Evolutionary conservation across 225 moss, liverwort and hornwort species (phyloP), one percentile per base, ranked within the genome.

Genomic region (Lunularia cruciata): DNA sequence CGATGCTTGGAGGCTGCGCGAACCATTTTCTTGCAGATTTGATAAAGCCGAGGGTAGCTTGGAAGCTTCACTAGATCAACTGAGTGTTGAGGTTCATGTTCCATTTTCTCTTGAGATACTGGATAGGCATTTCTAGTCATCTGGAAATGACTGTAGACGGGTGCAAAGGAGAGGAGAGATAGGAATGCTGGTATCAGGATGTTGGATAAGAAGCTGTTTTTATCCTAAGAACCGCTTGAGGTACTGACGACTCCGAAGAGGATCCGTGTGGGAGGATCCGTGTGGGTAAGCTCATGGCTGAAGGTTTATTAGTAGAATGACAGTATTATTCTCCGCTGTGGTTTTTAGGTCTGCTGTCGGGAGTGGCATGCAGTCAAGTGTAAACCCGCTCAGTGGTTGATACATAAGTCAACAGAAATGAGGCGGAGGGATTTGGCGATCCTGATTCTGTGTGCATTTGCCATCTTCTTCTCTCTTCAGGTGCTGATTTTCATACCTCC

Each of bases 391-490:
- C 39, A 42, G 55, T 28, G 55, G 69, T 12, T 43, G 55, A 25
- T 69, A 47, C 42, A 32, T 31, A 48, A 65, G 57, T 42, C 46
- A 53, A 46, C 65, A 72, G 68, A 64, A 22, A 87, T 87, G 86
- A 81, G 86, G 86, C 81, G 71, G 71, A 73, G 86, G 61, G 86
- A 87, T 76, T 79, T 87, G 51, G 84, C 78, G 30, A 77, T 87
- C 74, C 53, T 87, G 64, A 63, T 87, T 34, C 75, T 87, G 0
- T 78, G 77, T 56, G 81, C 83, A 0, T 87, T 87, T 25, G 84
- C 86, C 13, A 75, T 87, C 47, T 87, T 84, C 57, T 87, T 87
- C 65, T 85, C 85, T 31, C 85, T 85, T n/a, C 82, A 85, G 82
- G 85, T 85, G 30, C n/a, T n/a, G 5, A 1, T 26, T 37, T 33